These are phyloP conservation scores for Daldinia sp. DNA, from an alignment of 2,329 filamentous ascomycete genomes.

Conservation along the genomic window DNA sequence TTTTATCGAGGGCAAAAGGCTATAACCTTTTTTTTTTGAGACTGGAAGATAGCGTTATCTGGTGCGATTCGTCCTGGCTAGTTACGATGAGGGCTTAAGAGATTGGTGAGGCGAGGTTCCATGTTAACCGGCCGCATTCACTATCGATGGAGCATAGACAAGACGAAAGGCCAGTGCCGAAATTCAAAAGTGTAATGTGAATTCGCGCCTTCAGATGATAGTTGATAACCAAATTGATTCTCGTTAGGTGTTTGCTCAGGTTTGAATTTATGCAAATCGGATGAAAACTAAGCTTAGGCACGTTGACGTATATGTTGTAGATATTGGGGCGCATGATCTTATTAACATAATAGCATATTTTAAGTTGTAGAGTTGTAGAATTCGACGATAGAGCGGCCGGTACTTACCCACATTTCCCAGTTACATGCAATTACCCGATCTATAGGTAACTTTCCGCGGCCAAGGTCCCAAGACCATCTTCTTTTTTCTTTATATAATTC, in stretches of 20 bases:
- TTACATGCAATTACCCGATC: conserved; percentile 28
- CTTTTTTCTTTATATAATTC: not conserved
- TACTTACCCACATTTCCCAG: conserved; percentile 28
- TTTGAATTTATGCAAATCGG: not conserved
- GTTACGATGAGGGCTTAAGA: too few species aligned
- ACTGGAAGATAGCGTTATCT: not conserved
- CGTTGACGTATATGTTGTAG: not conserved
- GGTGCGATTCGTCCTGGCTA: not conserved
- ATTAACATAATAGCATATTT: not conserved
- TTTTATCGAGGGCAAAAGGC: not conserved
- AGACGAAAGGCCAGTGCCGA: not conserved
- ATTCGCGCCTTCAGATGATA: not conserved
- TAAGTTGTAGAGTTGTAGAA: not conserved
- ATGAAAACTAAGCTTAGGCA: too few species aligned
- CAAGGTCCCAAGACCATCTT: not conserved
- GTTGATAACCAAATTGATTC: not conserved
- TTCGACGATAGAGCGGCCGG: too few species aligned
- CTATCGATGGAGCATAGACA: too few species aligned
- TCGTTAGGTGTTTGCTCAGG: not conserved
- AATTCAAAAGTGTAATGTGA: not conserved
- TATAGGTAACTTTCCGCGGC: not conserved
- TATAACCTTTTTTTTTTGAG: not conserved
- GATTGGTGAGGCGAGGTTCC: too few species aligned
- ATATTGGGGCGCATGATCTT: too few species aligned
- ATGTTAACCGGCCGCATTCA: too few species aligned